Conservation (phyloP, 2,329 filamentous ascomycete species). For the Venturia oleaginea region DNA sequence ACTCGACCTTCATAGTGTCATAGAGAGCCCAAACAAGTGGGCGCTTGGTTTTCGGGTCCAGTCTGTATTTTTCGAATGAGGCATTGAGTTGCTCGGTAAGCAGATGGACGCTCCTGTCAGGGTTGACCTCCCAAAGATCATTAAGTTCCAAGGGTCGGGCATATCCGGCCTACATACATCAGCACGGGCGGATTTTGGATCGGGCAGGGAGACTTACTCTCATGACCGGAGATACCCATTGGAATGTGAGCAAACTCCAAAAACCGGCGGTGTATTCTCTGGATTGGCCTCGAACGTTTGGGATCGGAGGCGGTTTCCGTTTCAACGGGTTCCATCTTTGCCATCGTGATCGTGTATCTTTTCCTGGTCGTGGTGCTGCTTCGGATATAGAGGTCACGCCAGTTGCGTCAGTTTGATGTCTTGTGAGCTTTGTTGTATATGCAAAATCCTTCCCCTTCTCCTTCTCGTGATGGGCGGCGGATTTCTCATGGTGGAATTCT, state of each 20-base stretch:
- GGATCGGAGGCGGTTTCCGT: slow-evolving; percentile 46
- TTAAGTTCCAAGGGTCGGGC: slow-evolving; percentile 71
- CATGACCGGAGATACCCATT: slow-evolving; percentile 91
- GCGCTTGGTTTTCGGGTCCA: slow-evolving; percentile 58
- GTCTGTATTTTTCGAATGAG: slow-evolving; percentile 57
- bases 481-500: not conserved
- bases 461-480: not conserved
- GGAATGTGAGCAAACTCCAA: slow-evolving; percentile 68
- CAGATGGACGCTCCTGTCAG: slow-evolving; percentile 61
- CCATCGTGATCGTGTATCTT: not conserved
- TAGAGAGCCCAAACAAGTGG: slow-evolving; percentile 74
- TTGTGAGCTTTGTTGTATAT: not conserved
- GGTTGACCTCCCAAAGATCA: slow-evolving; percentile 86
- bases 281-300: slow-evolving; percentile 45
- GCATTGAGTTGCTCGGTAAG: slow-evolving; percentile 57
- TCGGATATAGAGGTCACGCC: not conserved
- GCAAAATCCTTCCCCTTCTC: slow-evolving; percentile 1
- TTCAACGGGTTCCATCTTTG: slow-evolving; percentile 35
- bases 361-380: not conserved
- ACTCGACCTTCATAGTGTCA: slow-evolving; percentile 77
- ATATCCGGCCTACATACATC: slow-evolving; percentile 58
- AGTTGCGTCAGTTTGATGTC: not conserved
- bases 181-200: not conserved
- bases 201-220: slow-evolving; percentile 36
- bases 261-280: slow-evolving; percentile 65